Evolutionary conservation across 108 stramenopile genomes (phyloP), one percentile per base, ranked within the genome.

Genomic region (Cyclotella kingstonii): DNA sequence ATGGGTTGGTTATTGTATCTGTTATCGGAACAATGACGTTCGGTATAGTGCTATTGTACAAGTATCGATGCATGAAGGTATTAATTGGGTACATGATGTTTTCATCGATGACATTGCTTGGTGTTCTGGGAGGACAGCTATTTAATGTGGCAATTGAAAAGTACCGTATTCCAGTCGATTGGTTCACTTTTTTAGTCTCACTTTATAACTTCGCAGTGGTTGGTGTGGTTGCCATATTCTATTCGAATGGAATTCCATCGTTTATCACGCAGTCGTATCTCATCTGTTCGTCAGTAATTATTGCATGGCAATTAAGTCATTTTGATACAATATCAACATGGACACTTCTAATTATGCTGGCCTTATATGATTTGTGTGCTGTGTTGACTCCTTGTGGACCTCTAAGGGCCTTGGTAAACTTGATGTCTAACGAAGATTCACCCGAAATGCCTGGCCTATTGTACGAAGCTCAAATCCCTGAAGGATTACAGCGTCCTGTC

Each of bases 311-410:
- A 42, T 66, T 98, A 50, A 72, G 70, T 7, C 88, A 85, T 40
- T 94, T 98, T 60, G 95, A 96, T 53, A 92, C 89, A 36, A 95
- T 87, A 63, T 96, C 93, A 0, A 82, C 93, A 6, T 98, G 98
- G 98, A 84, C 90, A 5, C 79, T 98, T 10, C 67, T 98, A 15
- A 81, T 97, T 21, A 92, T 96, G 73, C 73, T 98, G 57, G 98
- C 95, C 0, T 66, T 98, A 21, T 98, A 98, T 63, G 97, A 98
- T 76, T 76, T 95, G 48, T 95, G 95, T 71, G 97, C 96, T 15
- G 96, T 98, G n/a, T 76, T 98, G 27, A 95, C 96, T 25, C 96
- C 96, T 4, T 96, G 93, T 60, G 98, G 98, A 15, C 98, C 98
- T 2, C 74, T 98, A 26, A 78, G 79, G 46, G 83, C 83, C 0